Percentiles rank a stretch among this genome's conserved stretches.
phyloP scores from a whole-genome alignment of 1,284 basidiomycete genomes.

The Agroathelia rolfsii region DNA sequence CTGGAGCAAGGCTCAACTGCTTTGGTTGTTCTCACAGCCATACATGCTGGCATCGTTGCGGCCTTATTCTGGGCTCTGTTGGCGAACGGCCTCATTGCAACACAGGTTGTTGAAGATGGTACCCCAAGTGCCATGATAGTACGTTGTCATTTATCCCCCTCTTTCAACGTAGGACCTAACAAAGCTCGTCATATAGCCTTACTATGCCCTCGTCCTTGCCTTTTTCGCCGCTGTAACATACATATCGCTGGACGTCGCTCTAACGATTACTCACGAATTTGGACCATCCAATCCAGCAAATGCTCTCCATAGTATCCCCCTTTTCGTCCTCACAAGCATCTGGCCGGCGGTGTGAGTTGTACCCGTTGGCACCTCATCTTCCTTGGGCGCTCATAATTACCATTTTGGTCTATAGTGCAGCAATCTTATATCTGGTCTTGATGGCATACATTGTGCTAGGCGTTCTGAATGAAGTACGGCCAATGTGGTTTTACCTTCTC shows the following conservation, averaged over 20 bases:
- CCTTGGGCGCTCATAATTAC: constrained; percentile 5
- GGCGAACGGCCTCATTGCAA: constrained; percentile 71
- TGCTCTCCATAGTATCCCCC: constrained; percentile 48
- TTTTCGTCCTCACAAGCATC: constrained; percentile 74
- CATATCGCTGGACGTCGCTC: constrained; percentile 67
- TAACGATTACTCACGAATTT: constrained; percentile 52
- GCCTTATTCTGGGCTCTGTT: constrained; percentile 71
- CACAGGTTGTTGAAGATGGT: constrained; percentile 78
- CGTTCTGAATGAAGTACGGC: constrained; percentile 61
- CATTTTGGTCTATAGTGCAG: constrained; percentile 34
- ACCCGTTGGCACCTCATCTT: constrained; percentile 1
- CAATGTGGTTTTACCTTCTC: constrained; percentile 61
- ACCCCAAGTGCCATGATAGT: constrained; percentile 63
- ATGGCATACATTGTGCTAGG: constrained; percentile 72
- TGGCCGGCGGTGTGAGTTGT: constrained; percentile 71
- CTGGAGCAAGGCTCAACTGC: constrained; percentile 64
- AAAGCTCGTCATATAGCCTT: constrained; percentile 35
- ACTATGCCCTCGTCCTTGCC: constrained; percentile 44
- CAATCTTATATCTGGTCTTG: constrained; percentile 52
- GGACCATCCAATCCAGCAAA: constrained; percentile 47
- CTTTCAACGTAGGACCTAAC: constrained; percentile 1
- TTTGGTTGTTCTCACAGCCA: constrained; percentile 61
- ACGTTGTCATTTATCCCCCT: constrained; percentile 1
- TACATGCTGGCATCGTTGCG: constrained; percentile 64
- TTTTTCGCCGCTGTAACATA: constrained; percentile 69